These are phyloP conservation scores for Fraxinus dipetala DNA, from an alignment of 305 asterid species.

Conservation along the genomic window DNA sequence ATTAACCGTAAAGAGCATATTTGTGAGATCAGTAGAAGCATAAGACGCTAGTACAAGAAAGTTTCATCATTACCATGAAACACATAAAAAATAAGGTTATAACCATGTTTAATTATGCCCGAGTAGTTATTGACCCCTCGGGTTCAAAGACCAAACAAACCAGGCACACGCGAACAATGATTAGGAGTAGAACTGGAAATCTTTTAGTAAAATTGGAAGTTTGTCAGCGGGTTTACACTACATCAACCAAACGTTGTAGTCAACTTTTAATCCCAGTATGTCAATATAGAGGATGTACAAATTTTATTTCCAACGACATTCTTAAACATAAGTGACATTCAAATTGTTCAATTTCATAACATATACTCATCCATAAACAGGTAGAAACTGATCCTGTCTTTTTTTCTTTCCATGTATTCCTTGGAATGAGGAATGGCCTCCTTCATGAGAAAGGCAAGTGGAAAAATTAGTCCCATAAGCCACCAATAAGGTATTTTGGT, in stretches of 20 bases:
- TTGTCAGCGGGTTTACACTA: background rate
- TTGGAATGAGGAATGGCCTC: background rate
- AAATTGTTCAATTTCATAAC: background rate
- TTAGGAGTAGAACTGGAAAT: background rate
- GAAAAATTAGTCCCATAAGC: background rate
- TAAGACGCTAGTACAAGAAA: background rate
- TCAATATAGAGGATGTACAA: background rate
- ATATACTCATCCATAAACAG: background rate
- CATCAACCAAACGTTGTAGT: background rate
- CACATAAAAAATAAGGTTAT: constrained; percentile 12
- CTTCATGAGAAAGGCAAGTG: background rate
- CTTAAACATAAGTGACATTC: background rate
- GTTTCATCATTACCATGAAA: background rate
- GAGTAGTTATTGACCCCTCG: background rate
- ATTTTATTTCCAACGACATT: background rate
- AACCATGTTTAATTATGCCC: constrained; percentile 7
- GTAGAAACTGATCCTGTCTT: constrained; percentile 1
- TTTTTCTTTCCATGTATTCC: background rate
- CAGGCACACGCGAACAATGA: background rate
- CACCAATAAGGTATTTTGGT: background rate
- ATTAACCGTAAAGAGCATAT: constrained; percentile 5
- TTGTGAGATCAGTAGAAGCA: constrained; percentile 13
- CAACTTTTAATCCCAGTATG: background rate
- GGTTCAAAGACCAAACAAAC: constrained; percentile 15
- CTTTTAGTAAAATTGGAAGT: background rate